phyloP scores from a whole-genome alignment of 2,329 filamentous ascomycete genomes.

The Colletotrichum simmondsii region DNA sequence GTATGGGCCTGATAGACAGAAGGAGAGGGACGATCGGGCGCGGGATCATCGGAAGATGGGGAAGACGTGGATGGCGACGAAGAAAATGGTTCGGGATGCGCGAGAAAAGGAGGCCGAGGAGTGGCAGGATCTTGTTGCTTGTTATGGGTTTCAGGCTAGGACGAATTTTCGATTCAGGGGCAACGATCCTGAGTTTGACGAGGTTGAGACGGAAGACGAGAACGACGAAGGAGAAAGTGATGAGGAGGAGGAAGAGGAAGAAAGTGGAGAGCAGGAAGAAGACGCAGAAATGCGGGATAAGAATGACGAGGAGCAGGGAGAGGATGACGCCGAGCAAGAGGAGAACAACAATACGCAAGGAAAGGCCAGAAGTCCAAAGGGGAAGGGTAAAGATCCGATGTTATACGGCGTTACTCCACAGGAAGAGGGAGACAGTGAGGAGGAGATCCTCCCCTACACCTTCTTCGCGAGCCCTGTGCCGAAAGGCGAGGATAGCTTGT shows the following conservation, averaged over 20 bases:
- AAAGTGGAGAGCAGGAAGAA: no score
- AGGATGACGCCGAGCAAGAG: no score
- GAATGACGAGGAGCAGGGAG: no score
- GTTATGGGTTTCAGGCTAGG: slow-evolving; percentile 9
- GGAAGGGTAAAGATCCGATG: no score
- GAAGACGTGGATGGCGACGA: slow-evolving; percentile 6
- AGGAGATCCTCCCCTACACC: neutral
- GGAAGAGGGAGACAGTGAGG: neutral
- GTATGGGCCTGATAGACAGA: neutral
- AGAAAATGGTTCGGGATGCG: neutral
- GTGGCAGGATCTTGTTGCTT: neutral
- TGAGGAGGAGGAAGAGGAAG: no score
- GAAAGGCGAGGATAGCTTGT: slow-evolving; percentile 14
- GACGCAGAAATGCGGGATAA: no score
- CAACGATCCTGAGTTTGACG: no score
- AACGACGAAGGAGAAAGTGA: no score
- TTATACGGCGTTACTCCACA: neutral
- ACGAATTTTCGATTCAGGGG: neutral
- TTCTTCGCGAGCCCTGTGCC: slow-evolving; percentile 11
- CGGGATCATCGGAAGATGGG: neutral
- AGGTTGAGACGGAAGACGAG: no score
- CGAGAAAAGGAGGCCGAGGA: neutral
- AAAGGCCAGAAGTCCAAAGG: no score
- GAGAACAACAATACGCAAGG: no score
- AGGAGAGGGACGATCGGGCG: neutral